Conservation (phyloP, 352 stramenopile genomes). For the Chrysophaeum taylorii region DNA sequence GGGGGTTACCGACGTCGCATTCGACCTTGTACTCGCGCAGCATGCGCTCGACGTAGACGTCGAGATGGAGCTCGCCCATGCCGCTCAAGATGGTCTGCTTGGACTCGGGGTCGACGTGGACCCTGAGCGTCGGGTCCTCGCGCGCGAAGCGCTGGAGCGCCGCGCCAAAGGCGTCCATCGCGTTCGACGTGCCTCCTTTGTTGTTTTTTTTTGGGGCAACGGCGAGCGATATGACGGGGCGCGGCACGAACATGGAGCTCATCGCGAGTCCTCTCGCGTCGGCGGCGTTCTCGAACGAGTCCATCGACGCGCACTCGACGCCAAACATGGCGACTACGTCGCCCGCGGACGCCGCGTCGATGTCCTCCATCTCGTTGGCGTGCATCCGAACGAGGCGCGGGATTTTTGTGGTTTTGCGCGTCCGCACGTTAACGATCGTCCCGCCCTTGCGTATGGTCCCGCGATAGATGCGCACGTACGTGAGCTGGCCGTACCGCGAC, state of each 20-base stretch:
- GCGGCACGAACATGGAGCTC: conserved; percentile 93
- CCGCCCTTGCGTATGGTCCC: conserved; percentile 70
- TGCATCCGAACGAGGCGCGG: conserved; percentile 97
- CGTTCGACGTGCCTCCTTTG: conserved; percentile 57
- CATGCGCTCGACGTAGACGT: conserved; percentile 99
- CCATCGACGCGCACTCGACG: conserved; percentile 96
- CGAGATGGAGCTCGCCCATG: conserved; percentile 96
- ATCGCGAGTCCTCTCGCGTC: conserved; percentile 63
- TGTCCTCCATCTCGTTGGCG: conserved; percentile 98
- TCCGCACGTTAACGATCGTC: conserved; percentile 67
- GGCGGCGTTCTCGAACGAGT: conserved; percentile 81
- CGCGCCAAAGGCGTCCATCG: conserved; percentile 77
- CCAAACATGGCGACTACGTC: conserved; percentile 98
- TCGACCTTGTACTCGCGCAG: conserved; percentile 94
- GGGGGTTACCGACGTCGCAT: conserved; percentile 65
- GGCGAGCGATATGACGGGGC: conserved; percentile 94
- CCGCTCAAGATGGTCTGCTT: conserved; percentile 97
- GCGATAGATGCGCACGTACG: conserved; percentile 90
- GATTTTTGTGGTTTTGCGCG: conserved; percentile 82
- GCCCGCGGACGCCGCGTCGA: conserved; percentile 78
- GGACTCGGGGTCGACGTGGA: conserved; percentile 86
- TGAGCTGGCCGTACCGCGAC: conserved; percentile 95
- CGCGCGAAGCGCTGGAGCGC: conserved; percentile 86
- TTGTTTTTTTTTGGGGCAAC: conserved; percentile 87
- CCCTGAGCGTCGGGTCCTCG: conserved; percentile 95